phyloP scores from a whole-genome alignment of 768 basidiomycete species.

The Russula abietina region DNA sequence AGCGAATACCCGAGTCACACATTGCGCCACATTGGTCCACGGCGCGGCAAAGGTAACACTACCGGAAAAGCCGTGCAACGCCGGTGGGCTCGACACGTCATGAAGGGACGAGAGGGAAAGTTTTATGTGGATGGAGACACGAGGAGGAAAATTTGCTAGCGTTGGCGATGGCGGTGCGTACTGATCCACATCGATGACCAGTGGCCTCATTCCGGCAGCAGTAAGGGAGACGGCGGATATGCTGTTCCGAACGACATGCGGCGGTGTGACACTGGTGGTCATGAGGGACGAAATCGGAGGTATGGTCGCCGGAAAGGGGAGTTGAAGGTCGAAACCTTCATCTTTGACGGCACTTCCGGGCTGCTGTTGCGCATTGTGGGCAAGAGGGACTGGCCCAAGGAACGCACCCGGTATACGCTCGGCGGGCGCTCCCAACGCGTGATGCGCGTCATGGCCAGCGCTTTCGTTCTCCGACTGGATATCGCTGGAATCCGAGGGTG shows the following conservation, averaged over 20 bases:
- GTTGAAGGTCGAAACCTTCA: conserved; percentile 17
- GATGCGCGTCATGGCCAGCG: conserved; percentile 1
- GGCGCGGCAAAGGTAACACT: conserved; percentile 48
- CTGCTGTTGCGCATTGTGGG: not conserved
- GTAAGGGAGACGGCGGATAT: conserved; percentile 45
- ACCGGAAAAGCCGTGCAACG: conserved; percentile 59
- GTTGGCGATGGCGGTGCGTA: conserved; percentile 35
- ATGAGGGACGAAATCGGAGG: conserved; percentile 16
- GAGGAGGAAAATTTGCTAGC: conserved; percentile 32
- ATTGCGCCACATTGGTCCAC: conserved; percentile 53
- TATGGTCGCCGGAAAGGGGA: conserved; percentile 15
- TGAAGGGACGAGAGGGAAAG: conserved; percentile 51
- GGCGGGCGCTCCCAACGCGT: not conserved
- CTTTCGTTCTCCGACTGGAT: conserved; percentile 10
- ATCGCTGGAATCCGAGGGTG: conserved; percentile 27
- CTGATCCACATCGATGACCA: conserved; percentile 54
- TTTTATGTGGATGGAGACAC: conserved; percentile 50
- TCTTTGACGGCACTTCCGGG: conserved; percentile 11
- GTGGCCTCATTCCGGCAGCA: conserved; percentile 65
- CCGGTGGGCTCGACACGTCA: conserved; percentile 47
- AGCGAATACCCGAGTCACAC: conserved; percentile 54
- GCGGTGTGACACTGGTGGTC: conserved; percentile 25
- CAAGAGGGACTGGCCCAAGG: conserved; percentile 24
- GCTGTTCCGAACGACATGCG: conserved; percentile 35
- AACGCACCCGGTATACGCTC: conserved; percentile 8